A percentile compares a stretch with the other conserved stretches of the same genome.
Conservation (phyloP, 208 protist genomes). For the Perkinsela sp. region DNA sequence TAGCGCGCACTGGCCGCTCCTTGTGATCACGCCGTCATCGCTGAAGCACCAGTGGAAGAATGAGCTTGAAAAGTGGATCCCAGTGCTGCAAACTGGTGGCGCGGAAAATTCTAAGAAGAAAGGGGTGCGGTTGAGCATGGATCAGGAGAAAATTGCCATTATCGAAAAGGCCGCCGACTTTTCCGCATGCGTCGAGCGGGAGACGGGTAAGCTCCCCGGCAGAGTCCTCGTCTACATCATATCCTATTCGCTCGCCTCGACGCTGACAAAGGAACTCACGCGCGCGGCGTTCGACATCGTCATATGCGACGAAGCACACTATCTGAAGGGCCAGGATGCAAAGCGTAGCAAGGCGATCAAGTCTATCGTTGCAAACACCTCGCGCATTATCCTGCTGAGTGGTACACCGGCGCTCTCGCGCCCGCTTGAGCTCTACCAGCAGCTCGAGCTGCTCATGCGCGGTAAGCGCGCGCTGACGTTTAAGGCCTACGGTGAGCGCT, state of each 20-base stretch:
- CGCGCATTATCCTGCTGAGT: constrained; percentile 56
- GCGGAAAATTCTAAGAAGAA: constrained; percentile 16
- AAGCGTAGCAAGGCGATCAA: constrained; percentile 44
- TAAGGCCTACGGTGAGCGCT: constrained; percentile 57
- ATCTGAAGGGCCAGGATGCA: constrained; percentile 56
- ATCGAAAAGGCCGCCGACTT: background rate
- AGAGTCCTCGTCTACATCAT: constrained; percentile 13
- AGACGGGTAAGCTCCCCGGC: constrained; percentile 2
- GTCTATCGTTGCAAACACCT: constrained; percentile 27
- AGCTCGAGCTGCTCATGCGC: constrained; percentile 44
- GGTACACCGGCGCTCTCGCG: constrained; percentile 68
- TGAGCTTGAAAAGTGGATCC: constrained; percentile 52
- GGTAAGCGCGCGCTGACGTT: constrained; percentile 17
- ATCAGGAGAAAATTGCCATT: constrained; percentile 33
- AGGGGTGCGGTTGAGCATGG: constrained; percentile 14
- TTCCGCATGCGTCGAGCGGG: constrained; percentile 4
- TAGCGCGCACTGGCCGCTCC: constrained; percentile 69
- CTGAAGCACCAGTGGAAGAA: constrained; percentile 67
- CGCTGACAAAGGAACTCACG: constrained; percentile 2
- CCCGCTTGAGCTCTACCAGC: constrained; percentile 77
- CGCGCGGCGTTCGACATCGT: constrained; percentile 34
- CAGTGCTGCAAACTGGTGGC: constrained; percentile 33
- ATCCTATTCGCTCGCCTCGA: constrained; percentile 16
- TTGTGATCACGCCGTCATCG: constrained; percentile 67
- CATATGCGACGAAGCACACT: constrained; percentile 80